phyloP scores from a whole-genome alignment of 371 early-diverging fungal species.

The Mucor sp. region DNA sequence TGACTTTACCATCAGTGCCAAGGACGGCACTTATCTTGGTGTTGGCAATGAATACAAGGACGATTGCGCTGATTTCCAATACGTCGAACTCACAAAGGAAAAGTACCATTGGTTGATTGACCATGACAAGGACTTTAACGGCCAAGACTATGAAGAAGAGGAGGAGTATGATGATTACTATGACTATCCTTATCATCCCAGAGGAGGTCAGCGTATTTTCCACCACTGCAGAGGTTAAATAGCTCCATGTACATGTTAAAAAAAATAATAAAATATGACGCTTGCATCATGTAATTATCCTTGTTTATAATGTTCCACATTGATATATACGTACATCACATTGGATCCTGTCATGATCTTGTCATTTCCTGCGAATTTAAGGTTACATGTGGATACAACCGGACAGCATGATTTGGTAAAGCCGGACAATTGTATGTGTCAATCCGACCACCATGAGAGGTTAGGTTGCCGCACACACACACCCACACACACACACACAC shows the following conservation, averaged over 20 bases:
- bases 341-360: neutral
- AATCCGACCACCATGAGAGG: neutral
- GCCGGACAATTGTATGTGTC: neutral
- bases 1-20: constrained; percentile 8
- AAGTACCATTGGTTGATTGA: constrained; percentile 15
- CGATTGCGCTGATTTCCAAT: constrained; percentile 6
- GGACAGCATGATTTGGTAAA: neutral
- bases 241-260: neutral
- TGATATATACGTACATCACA: neutral
- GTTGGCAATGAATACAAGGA: constrained; percentile 10
- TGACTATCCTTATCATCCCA: constrained; percentile 34
- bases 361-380: neutral
- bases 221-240: neutral
- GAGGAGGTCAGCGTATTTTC: constrained; percentile 11
- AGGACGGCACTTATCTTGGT: constrained; percentile 8
- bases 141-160: neutral
- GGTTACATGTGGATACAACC: neutral
- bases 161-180: neutral
- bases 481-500: neutral
- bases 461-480: neutral
- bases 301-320: neutral
- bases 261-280: neutral
- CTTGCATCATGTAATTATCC: neutral
- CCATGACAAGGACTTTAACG: neutral
- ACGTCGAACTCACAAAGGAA: constrained; percentile 9